phyloP scores from a whole-genome alignment of 169 alveolate species.

The Plasmodium coatneyi region DNA sequence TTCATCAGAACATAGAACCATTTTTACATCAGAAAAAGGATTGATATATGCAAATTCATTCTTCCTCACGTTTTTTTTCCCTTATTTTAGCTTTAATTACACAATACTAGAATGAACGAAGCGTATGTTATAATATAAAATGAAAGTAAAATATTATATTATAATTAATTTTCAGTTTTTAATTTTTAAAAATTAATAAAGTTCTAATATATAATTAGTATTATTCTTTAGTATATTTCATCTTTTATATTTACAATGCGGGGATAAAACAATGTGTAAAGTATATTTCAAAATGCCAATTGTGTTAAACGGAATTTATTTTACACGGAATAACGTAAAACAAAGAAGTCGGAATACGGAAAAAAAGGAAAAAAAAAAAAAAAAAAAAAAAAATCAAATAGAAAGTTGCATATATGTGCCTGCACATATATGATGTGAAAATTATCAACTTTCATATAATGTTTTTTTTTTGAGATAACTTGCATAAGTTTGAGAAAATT shows the following conservation, averaged over 20 bases:
- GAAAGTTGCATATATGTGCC: neutral
- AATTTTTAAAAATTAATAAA: neutral
- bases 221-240: neutral
- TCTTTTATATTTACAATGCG: neutral
- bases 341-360: neutral
- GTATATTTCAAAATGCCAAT: neutral
- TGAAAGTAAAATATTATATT: neutral
- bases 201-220: neutral
- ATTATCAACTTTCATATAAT: neutral
- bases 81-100: neutral
- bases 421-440: neutral
- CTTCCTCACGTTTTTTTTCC: too few relatives aligned
- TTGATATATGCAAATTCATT: too few relatives aligned
- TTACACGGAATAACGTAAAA: neutral
- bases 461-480: neutral
- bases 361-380: neutral
- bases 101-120: neutral
- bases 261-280: neutral
- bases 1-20: too few relatives aligned
- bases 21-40: too few relatives aligned
- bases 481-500: neutral
- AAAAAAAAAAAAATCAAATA: neutral
- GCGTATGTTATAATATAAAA: neutral
- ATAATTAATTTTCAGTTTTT: neutral
- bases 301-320: neutral